Evolutionary conservation across 2,329 filamentous ascomycete species (phyloP), one percentile per base, ranked within the genome.

Genomic region (Penicillium sp.): DNA sequence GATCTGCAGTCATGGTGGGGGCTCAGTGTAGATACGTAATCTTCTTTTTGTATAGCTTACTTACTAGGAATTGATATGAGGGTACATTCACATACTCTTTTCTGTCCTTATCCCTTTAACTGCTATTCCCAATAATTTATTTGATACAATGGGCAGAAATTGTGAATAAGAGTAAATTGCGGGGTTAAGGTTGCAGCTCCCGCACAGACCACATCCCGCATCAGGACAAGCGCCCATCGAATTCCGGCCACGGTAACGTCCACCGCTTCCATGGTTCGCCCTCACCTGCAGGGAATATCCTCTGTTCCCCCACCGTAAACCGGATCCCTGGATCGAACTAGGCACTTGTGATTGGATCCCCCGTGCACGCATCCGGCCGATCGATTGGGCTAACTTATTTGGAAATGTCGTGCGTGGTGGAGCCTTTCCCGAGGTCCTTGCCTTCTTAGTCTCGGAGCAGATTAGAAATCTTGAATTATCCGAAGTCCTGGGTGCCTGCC

Each of bases 131-230:
- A 29, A 29, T 29, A 3, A 29, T 29, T 29, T 10, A 11, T 10
- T 29, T 11, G 27, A 29, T 29, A 29, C 9, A 11, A 11, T 29
- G 10, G 10, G 3, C 3, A 29, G 26, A 29, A 10, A 1, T 2
- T 31, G 29, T 31, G 29, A 31, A 31, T 13, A 39, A 19, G 19
- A 19, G 9, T 2, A 43, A 48, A 64, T 63, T 67, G 63, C 60
- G 64, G 64, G 64, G 64, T 65, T 67, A 65, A 67, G 59, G 63
- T 65, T 67, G 62, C 64, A 66, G 64, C 61, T 64, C 13, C 44
- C 45, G 48, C 52, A 56, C 52, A 35, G 53, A 55, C 53, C 52
- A 58, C 53, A 16, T 49, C 8, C 24, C 14, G 54, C n/a, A 50
- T 53, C 4, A 13, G 43, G 46, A 21, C 37, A 59, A 60, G 46